Evolutionary conservation across 2,329 filamentous ascomycete species (phyloP), one percentile per base, ranked within the genome.

Genomic region (Talaromyces sp.): DNA sequence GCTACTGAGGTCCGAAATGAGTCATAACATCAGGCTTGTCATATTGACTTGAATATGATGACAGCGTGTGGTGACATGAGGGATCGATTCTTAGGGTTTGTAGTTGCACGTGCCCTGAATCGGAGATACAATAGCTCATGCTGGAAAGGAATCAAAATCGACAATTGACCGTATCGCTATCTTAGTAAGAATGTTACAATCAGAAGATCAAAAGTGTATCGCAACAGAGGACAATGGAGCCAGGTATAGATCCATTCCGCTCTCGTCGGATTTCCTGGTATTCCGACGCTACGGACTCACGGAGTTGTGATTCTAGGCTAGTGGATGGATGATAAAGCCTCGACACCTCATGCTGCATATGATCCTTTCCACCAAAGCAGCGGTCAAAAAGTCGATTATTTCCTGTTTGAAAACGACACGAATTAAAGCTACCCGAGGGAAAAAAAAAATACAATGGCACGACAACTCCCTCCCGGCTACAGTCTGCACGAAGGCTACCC

Each of bases 401-500:
- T 31, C 13, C 13, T 16, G 24, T 13, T 13, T 31, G 13, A 22
- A 9, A 10, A 13, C 1, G 19, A 4, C 3, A 24, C 49, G 16
- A 33, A 56, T 14, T 14, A 22, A 10, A 56, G 11, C 35, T 8
- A 33, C 37, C 8, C 9, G 14, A 10, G 39, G 6, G 9, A 3
- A 5, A 14, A 8, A 8, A 60, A 49, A 52, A 16, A 52, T 59
- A 49, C 49, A 16, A 52, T 59, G 54, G 6, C 63, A 39, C 63
- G 50, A 11, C 13, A 56, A 19, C 70, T 79, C 13, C 75, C 78
- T 1, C 24, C 70, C 2, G 75, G 75, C 35, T 82, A 82, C 70
- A 70, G 69, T 24, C 68, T 82, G 50, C 72, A 73, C 33, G 47
- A 69, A 3, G 76, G 76, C 45, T 75, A 73, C 59, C 80, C 79